Evolutionary conservation across 805 yeast genomes (phyloP), one percentile per base, ranked within the genome.

Genomic region (Jamesozyma piceae): DNA sequence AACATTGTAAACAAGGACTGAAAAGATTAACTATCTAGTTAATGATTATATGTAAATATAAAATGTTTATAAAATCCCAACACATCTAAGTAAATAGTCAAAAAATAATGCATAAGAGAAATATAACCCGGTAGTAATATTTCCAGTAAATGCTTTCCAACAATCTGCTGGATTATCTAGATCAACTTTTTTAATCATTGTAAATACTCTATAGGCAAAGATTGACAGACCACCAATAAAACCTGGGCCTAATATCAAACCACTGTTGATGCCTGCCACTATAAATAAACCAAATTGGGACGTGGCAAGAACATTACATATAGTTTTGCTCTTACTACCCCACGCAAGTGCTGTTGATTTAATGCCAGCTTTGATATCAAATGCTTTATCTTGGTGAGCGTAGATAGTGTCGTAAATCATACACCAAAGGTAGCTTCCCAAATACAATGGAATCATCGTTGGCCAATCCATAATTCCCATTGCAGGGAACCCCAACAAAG

Each of bases 331-430:
- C 22, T 43, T 44, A 27, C 75, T 72, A 8, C 94, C 95, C 98
- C 98, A 94, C 2, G 84, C 89, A 51, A 92, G 72, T 6, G 99
- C 99, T 0, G 97, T 88, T 2, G 95, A 85, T 62, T 88, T 88
- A 52, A 92, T 82, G 18, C 98, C 98, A 0, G 95, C 97, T 44
- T 74, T 71, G 41, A 85, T 66, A 64, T 92, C 99, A 55, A 82
- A 92, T 41, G 62, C 65, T 65, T 92, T 92, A 64, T 92, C 99
- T 66, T 92, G 99, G 60, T 92, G 99, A 1, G 98, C 99, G 62
- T 92, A 92, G 32, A 92, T 77, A 2, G 98, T 87, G 62, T 92
- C 99, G 64, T 92, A 92, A 41, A 80, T 80, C 89, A 92, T 85
- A 51, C 95, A 81, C 98, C 99, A 92, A 43, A 81, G 71, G 57